Evolutionary conservation across 495 filamentous ascomycete species (phyloP).

Genomic region (Podospora conica): DNA sequence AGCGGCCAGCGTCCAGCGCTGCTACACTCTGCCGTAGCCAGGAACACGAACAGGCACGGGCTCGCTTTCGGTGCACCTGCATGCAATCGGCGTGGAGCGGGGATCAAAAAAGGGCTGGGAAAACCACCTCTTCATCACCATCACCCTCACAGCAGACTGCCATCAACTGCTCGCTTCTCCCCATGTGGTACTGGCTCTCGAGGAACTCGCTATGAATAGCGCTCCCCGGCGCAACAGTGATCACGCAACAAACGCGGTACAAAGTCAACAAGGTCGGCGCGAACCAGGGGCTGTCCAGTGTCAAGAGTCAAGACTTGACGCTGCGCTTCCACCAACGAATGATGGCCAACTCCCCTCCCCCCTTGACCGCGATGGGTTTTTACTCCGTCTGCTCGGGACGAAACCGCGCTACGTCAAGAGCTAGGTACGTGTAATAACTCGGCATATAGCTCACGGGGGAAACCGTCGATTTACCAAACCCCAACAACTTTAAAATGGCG

Average conservation of each 20-base stretch:
- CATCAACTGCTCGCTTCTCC: not conserved
- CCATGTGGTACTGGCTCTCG: not conserved
- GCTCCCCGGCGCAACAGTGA: not conserved
- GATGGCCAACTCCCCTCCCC: not conserved
- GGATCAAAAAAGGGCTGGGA: conserved; percentile 2
- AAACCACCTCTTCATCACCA: not conserved
- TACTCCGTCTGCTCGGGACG: no score
- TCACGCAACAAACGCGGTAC: not conserved
- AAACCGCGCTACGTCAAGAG: not conserved
- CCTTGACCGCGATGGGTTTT: no score
- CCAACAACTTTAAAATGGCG: not conserved
- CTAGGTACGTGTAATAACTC: not conserved
- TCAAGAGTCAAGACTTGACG: not conserved
- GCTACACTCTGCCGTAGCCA: not conserved
- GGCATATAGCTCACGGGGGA: not conserved
- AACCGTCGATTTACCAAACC: not conserved
- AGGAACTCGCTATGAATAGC: not conserved
- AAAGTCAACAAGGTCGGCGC: not conserved
- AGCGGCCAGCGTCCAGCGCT: not conserved
- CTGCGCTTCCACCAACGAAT: not conserved
- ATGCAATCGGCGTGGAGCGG: conserved; percentile 8
- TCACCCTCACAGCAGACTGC: no score
- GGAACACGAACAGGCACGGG: not conserved
- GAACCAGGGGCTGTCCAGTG: not conserved
- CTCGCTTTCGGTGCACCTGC: not conserved